phyloP scores from a whole-genome alignment of 1,284 basidiomycete genomes.

The Cutaneotrichosporon dermatis region DNA sequence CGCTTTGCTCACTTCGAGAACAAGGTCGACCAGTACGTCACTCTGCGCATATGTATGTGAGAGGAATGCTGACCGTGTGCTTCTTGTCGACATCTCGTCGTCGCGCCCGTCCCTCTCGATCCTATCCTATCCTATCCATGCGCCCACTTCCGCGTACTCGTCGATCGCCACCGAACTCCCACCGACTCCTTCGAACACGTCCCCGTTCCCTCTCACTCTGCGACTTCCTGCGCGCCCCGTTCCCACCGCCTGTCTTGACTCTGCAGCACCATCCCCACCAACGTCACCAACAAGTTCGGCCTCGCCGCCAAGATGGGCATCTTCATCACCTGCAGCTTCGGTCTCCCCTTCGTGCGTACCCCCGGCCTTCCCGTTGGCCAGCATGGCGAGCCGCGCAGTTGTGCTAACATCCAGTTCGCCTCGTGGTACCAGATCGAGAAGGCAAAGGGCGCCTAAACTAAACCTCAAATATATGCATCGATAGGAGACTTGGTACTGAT shows the following conservation, averaged over 20 bases:
- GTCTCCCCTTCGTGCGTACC: conserved; percentile 21
- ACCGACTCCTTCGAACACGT: no score
- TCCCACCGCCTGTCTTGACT: not conserved
- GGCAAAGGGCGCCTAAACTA: conserved; percentile 4
- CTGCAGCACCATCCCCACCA: conserved; percentile 39
- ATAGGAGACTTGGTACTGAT: not conserved
- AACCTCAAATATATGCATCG: not conserved
- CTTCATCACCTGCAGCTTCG: conserved; percentile 24
- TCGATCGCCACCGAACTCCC: no score
- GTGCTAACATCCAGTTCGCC: conserved; percentile 2
- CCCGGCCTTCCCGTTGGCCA: no score
- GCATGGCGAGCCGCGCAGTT: not conserved
- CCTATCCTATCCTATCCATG: no score
- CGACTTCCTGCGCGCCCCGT: no score
- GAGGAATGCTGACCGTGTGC: conserved; percentile 1
- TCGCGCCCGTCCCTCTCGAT: not conserved
- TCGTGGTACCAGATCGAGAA: conserved; percentile 2
- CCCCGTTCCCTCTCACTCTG: no score
- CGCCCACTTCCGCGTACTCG: no score
- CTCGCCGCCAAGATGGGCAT: conserved; percentile 37
- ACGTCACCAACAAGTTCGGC: conserved; percentile 35
- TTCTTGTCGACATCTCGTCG: not conserved
- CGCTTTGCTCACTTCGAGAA: conserved; percentile 21
- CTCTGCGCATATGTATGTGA: not conserved
- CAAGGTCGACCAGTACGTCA: conserved; percentile 19